phyloP scores from a whole-genome alignment of 2,329 filamentous ascomycete species.

The Ophioceras dolichostomum region DNA sequence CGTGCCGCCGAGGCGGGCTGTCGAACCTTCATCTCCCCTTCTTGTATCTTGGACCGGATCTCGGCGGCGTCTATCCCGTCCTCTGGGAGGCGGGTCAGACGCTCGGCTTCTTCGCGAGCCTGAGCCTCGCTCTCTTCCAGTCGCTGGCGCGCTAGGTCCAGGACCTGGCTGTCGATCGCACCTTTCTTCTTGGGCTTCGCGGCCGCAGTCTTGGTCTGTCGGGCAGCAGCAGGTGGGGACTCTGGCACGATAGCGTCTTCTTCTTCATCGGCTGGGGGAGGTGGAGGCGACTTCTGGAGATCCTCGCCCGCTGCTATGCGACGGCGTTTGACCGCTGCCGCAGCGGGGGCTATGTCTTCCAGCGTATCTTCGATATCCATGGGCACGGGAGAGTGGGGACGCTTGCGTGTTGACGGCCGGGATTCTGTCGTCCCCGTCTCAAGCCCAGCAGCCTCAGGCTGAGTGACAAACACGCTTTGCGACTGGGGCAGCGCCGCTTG shows the following conservation, averaged over 20 bases:
- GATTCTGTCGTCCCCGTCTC: slow-evolving; percentile 10
- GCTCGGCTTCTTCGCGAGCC: slow-evolving; percentile 39
- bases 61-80: slow-evolving; percentile 58
- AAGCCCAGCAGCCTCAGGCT: slow-evolving; percentile 29
- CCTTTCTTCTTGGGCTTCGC: slow-evolving; percentile 24
- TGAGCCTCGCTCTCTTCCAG: slow-evolving; percentile 56
- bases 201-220: not conserved
- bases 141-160: slow-evolving; percentile 50
- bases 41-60: slow-evolving; percentile 60
- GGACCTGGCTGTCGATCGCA: slow-evolving; percentile 47
- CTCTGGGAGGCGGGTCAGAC: slow-evolving; percentile 37
- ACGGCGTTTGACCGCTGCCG: slow-evolving; percentile 67
- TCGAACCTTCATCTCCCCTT: slow-evolving; percentile 62
- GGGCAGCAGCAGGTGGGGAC: slow-evolving; percentile 6
- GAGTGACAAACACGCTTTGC: slow-evolving; percentile 44
- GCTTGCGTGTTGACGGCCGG: slow-evolving; percentile 27
- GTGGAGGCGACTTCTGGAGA: too few species aligned
- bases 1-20: slow-evolving; percentile 12
- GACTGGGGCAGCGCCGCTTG: slow-evolving; percentile 12
- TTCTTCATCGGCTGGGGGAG: slow-evolving; percentile 6
- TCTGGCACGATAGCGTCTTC: slow-evolving; percentile 6
- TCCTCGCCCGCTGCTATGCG: slow-evolving; percentile 48
- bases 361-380: slow-evolving; percentile 43
- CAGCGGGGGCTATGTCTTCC: slow-evolving; percentile 63
- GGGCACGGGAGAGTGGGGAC: slow-evolving; percentile 26